Conservation (phyloP, 345 rosid species). For the Aquilaria malaccensis region DNA sequence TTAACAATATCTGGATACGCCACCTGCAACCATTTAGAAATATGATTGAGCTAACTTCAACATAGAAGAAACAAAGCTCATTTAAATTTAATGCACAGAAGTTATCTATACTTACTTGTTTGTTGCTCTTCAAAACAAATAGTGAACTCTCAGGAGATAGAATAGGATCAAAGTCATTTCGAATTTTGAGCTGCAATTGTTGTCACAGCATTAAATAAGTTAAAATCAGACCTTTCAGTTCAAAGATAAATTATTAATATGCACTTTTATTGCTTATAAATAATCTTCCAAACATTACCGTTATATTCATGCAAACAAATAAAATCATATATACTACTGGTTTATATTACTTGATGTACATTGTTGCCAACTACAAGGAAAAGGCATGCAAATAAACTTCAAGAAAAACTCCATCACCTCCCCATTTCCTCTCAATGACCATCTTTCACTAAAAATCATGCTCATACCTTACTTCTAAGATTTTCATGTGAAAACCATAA, state of each 20-base stretch:
- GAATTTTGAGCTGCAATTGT: conserved; percentile 78
- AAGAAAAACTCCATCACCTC: too few species aligned
- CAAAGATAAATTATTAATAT: not conserved
- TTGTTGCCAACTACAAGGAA: too few species aligned
- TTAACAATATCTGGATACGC: conserved; percentile 78
- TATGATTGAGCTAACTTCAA: not conserved
- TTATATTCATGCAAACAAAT: too few species aligned
- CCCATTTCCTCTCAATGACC: too few species aligned
- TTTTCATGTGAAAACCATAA: not conserved
- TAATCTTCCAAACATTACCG: too few species aligned
- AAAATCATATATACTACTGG: too few species aligned
- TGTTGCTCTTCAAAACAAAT: conserved; percentile 92
- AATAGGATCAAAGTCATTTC: conserved; percentile 99
- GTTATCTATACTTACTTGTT: conserved; percentile 49
- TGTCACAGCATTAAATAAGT: conserved; percentile 7
- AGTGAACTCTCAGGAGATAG: conserved; percentile 99
- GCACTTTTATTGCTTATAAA: not conserved
- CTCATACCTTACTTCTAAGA: too few species aligned
- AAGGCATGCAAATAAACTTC: too few species aligned
- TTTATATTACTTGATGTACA: too few species aligned
- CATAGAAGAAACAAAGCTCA: conserved; percentile 7
- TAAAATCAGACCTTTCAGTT: conserved; percentile 7
- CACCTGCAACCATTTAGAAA: conserved; percentile 46
- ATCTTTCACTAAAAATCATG: too few species aligned
- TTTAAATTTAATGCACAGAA: conserved; percentile 3